Evolutionary conservation across 2,329 filamentous ascomycete genomes (phyloP).

Genomic region (Colletotrichum camelliae): DNA sequence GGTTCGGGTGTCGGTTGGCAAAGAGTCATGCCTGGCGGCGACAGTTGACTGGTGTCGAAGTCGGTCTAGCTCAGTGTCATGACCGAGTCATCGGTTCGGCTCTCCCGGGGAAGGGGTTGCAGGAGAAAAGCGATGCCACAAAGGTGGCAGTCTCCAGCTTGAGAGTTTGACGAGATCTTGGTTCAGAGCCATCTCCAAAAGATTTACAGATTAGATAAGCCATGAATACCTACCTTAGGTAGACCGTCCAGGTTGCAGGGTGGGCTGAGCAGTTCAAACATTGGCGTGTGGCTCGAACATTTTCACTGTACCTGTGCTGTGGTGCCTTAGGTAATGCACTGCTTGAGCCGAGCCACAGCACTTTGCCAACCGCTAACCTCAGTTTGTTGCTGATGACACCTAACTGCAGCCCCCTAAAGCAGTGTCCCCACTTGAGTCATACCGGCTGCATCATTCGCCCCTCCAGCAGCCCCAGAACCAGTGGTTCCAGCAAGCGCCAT

Average conservation of each 20-base stretch:
- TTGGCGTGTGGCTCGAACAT: not conserved
- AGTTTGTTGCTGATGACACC: not conserved
- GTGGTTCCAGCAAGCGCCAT: not conserved
- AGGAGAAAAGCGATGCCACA: not conserved
- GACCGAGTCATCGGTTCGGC: not conserved
- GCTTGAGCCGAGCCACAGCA: constrained; percentile 1
- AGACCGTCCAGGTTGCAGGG: not conserved
- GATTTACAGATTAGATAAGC: constrained; percentile 1
- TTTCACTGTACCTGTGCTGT: not conserved
- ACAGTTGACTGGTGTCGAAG: not conserved
- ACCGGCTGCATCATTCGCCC: constrained; percentile 13
- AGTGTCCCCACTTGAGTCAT: constrained; percentile 18
- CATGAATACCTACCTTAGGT: not conserved
- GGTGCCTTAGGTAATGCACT: not conserved
- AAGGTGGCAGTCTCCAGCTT: not conserved
- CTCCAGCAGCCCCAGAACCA: not conserved
- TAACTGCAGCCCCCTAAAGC: not conserved
- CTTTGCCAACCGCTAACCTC: not conserved
- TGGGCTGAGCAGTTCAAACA: not conserved
- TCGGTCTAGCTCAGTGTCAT: not conserved
- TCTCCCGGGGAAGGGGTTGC: not conserved
- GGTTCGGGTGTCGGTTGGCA: not conserved
- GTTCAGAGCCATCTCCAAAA: not conserved
- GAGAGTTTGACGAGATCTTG: not conserved
- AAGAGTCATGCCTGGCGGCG: not conserved